Evolutionary conservation across 2,329 filamentous ascomycete genomes (phyloP), one percentile per base, ranked within the genome.

Genomic region (Fusarium odoratissimum): DNA sequence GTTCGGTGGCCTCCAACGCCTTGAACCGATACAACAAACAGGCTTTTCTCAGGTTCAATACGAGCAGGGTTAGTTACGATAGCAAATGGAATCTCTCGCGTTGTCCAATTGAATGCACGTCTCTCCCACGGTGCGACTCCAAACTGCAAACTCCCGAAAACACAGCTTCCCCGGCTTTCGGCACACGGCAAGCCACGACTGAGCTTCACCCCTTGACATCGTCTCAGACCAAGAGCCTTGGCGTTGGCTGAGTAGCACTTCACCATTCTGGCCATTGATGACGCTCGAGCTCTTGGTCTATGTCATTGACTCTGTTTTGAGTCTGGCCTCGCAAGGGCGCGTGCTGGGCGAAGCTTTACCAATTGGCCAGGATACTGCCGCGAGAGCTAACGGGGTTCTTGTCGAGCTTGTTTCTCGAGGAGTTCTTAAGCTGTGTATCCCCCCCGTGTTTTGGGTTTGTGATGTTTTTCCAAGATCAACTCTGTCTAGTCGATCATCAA

Each of bases 281-380:
- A 48, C 38, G 67, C 68, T 8, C 13, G 30, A 59, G 9, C 21
- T 60, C 70, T 75, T 75, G 73, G 73, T 71, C 67, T 67, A 75
- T 73, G 73, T 75, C 69, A 76, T 73, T 73, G 74, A 74, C 69
- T 76, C 64, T 74, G 46, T 41, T 46, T 69, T 54, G 51, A 67
- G 68, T 56, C 38, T 69, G 64, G 72, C 64, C 52, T 33, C 59
- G 28, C 59, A 13, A 41, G 61, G 40, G 42, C 56, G 64, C 58
- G 54, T 72, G 67, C 51, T 54, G 17, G 41, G 17, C 41, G 44
- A 67, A 33, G 57, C 35, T 45, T 35, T 45, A 31, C 40, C 63
- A 68, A 73, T 74, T 73, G 71, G 71, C 14, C 25, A 56, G 67
- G 55, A 49, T 48, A 41, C 21, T 71, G 57, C 67, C 56, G 54